Evolutionary conservation across 2,329 filamentous ascomycete species (phyloP).

Genomic region (Chaetomiaceae sp.): DNA sequence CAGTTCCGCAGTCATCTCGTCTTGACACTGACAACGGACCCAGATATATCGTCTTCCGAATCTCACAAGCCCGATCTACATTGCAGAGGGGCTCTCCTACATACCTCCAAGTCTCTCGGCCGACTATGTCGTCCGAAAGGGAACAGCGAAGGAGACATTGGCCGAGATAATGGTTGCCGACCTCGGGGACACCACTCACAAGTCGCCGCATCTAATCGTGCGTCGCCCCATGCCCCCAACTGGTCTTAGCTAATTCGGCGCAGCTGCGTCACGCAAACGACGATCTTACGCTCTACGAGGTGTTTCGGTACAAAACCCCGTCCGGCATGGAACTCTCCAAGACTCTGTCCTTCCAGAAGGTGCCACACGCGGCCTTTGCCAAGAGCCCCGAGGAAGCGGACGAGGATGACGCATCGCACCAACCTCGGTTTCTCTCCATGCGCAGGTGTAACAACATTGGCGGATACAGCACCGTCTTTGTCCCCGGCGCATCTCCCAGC

Average conservation of each 20-base stretch:
- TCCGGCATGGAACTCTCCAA: constrained; percentile 42
- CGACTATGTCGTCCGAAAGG: constrained; percentile 64
- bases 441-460: constrained; percentile 58
- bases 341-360: constrained; percentile 69
- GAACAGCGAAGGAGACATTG: constrained; percentile 64
- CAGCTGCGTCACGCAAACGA: constrained; percentile 73
- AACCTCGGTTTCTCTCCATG: constrained; percentile 47
- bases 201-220: constrained; percentile 76
- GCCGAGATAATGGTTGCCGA: constrained; percentile 79
- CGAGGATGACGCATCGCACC: constrained; percentile 45
- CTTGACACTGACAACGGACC: no score
- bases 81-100: constrained; percentile 70
- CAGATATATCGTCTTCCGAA: constrained; percentile 73
- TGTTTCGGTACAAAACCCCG: constrained; percentile 50
- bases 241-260: constrained; percentile 5
- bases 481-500: constrained; percentile 71
- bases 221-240: constrained; percentile 28
- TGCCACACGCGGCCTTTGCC: constrained; percentile 62
- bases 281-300: constrained; percentile 82
- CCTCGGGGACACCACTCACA: constrained; percentile 66
- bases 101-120: constrained; percentile 69
- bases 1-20: no score
- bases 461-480: constrained; percentile 75
- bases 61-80: constrained; percentile 63
- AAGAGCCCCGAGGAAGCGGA: constrained; percentile 44